phyloP scores from a whole-genome alignment of 805 yeast species.

The Kregervanrija delftensis region DNA sequence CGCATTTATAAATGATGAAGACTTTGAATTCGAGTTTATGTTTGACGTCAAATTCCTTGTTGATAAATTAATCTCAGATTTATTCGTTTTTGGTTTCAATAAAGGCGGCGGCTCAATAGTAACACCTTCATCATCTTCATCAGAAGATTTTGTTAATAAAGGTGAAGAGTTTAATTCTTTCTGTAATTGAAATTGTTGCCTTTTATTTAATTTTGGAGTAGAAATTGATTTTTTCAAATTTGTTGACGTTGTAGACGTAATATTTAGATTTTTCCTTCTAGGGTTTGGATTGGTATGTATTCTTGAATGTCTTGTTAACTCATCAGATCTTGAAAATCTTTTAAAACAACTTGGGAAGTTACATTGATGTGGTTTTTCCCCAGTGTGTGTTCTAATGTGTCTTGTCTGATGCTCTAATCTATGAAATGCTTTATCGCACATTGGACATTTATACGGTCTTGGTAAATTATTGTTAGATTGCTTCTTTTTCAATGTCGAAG shows the following conservation, averaged over 20 bases:
- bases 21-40: conserved; percentile 24
- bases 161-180: conserved; percentile 17
- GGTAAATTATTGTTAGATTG: conserved; percentile 22
- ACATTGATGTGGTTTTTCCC: conserved; percentile 87
- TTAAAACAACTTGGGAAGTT: conserved; percentile 79
- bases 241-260: background rate
- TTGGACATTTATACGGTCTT: conserved; percentile 78
- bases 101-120: background rate
- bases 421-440: conserved; percentile 82
- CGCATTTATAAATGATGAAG: conserved; percentile 31
- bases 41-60: background rate
- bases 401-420: conserved; percentile 87
- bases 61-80: background rate
- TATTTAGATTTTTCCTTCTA: conserved; percentile 18
- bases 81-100: conserved; percentile 15
- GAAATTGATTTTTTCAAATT: conserved; percentile 8
- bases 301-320: conserved; percentile 77
- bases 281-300: conserved; percentile 57
- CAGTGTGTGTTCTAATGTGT: conserved; percentile 88
- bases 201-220: conserved; percentile 8
- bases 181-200: conserved; percentile 8
- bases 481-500: conserved; percentile 17
- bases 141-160: conserved; percentile 19
- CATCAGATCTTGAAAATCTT: conserved; percentile 75
- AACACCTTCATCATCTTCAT: conserved; percentile 10